These are phyloP conservation scores for Globisporangium polare DNA, from an alignment of 352 stramenopile genomes.

Conservation along the genomic window DNA sequence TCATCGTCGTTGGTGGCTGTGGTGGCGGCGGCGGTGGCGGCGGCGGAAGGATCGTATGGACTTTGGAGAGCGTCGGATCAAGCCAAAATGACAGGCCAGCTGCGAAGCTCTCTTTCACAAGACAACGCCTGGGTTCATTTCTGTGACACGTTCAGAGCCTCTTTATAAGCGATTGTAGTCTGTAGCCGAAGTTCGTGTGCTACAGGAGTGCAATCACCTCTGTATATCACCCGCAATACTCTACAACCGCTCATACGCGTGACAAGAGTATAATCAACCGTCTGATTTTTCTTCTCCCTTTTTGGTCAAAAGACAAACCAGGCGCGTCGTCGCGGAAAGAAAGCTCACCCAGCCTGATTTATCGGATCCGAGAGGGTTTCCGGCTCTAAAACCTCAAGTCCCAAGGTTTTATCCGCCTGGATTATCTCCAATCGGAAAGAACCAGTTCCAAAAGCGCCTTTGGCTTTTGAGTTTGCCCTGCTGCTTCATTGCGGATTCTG, in stretches of 20 bases:
- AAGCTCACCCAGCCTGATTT: constrained; percentile 14
- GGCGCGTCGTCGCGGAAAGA: not conserved
- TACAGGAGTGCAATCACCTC: too few relatives aligned
- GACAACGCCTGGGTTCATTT: not conserved
- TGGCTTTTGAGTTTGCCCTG: too few relatives aligned
- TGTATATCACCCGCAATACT: not conserved
- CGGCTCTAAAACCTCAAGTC: not conserved
- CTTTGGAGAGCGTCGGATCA: not conserved
- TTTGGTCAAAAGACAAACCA: not conserved
- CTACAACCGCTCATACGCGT: not conserved
- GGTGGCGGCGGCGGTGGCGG: too few relatives aligned
- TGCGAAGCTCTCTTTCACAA: not conserved
- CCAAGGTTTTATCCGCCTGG: constrained; percentile 11
- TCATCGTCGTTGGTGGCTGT: too few relatives aligned
- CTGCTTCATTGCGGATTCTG: constrained; percentile 12
- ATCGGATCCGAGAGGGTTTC: constrained; percentile 11
- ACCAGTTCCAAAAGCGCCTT: constrained; percentile 3
- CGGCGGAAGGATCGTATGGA: not conserved
- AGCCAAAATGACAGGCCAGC: not conserved
- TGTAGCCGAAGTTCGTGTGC: not conserved
- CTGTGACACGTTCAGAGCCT: not conserved
- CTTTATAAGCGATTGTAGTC: not conserved
- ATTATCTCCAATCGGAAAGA: constrained; percentile 4
- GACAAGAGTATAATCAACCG: not conserved
- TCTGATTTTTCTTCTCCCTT: constrained; percentile 6